Conservation (phyloP, 2,329 filamentous ascomycete genomes). For the Amylocarpus encephaloides region DNA sequence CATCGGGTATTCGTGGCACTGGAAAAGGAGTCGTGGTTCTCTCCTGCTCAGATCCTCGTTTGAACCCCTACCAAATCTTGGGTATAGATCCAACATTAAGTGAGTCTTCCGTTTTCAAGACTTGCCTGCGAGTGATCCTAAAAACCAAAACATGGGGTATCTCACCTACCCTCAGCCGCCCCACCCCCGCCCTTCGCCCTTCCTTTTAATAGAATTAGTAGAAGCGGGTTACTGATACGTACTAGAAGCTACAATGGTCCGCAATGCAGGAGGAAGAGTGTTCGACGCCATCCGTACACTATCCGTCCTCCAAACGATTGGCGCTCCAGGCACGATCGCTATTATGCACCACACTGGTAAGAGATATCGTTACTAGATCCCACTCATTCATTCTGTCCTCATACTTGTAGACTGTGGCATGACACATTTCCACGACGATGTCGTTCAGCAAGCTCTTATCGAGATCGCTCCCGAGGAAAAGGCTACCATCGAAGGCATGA, state of each 20-base stretch:
- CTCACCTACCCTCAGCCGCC: no score
- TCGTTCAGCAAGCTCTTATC: slow-evolving; percentile 14
- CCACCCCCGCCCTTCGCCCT: not conserved
- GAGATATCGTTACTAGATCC: not conserved
- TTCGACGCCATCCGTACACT: slow-evolving; percentile 20
- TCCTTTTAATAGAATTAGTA: not conserved
- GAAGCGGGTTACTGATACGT: not conserved
- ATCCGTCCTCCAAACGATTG: slow-evolving; percentile 18
- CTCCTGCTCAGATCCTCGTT: slow-evolving; percentile 20
- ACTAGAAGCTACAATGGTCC: slow-evolving; percentile 19
- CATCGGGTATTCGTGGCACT: slow-evolving; percentile 8
- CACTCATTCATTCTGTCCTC: not conserved
- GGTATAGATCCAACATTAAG: slow-evolving; percentile 17
- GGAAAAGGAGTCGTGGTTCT: slow-evolving; percentile 18
- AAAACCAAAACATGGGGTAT: not conserved
- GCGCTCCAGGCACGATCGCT: slow-evolving; percentile 16
- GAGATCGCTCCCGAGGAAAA: slow-evolving; percentile 15
- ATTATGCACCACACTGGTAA: slow-evolving; percentile 23
- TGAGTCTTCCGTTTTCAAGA: slow-evolving; percentile 1
- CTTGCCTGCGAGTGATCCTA: not conserved
- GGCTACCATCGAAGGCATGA: slow-evolving; percentile 9
- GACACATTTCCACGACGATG: slow-evolving; percentile 17
- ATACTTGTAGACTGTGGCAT: slow-evolving; percentile 16
- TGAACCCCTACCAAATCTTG: slow-evolving; percentile 21
- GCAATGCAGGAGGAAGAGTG: slow-evolving; percentile 20